Evolutionary conservation across 2,329 filamentous ascomycete genomes (phyloP).

Genomic region (Xylaria digitata): DNA sequence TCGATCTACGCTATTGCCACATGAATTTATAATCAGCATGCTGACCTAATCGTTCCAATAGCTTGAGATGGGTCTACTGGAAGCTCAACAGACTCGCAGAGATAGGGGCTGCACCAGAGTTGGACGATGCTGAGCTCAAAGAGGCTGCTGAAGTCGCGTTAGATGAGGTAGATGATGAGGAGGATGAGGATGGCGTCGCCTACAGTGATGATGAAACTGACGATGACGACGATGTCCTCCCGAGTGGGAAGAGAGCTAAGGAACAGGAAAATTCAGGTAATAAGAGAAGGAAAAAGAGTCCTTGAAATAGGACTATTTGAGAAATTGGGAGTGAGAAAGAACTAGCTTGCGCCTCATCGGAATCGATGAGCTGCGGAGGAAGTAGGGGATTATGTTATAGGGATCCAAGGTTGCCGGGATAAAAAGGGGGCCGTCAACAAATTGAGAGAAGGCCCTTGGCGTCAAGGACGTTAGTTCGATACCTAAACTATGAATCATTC

Average conservation of each 20-base stretch:
- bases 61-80: conserved; percentile 29
- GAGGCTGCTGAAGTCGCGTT: background rate
- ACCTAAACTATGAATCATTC: background rate
- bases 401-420: background rate
- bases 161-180: background rate
- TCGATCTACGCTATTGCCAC: background rate
- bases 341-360: background rate
- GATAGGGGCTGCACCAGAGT: background rate
- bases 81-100: conserved; percentile 6
- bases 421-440: background rate
- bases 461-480: background rate
- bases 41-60: background rate
- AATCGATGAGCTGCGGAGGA: background rate
- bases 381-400: background rate
- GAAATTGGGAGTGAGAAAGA: background rate
- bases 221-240: background rate
- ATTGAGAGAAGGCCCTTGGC: background rate
- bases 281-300: background rate
- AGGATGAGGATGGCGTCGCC: background rate
- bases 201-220: no score
- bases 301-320: background rate
- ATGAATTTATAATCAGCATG: background rate
- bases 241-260: background rate
- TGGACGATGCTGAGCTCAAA: background rate
- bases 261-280: background rate